These are phyloP conservation scores for Jackrogersella multiformis DNA, from an alignment of 495 filamentous ascomycete genomes.

Conservation along the genomic window DNA sequence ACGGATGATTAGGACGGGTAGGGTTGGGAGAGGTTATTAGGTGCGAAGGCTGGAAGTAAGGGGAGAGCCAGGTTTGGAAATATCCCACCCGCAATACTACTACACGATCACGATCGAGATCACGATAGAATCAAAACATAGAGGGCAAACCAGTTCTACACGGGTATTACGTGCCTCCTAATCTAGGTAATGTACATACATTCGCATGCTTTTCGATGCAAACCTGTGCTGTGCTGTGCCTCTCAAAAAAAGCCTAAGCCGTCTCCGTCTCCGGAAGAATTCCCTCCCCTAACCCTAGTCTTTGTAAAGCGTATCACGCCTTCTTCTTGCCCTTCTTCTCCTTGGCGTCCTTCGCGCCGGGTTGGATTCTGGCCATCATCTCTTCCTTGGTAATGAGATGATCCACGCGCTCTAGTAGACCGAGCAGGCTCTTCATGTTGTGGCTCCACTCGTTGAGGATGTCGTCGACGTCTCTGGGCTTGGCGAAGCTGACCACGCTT, in stretches of 20 bases:
- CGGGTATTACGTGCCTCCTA: constrained; percentile 31
- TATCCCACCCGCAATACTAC: background rate
- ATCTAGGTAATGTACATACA: constrained; percentile 49
- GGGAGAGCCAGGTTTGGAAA: background rate
- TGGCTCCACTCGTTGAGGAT: constrained; percentile 98
- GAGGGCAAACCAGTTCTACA: constrained; percentile 36
- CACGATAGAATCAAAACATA: constrained; percentile 20
- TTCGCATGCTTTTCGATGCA: constrained; percentile 43
- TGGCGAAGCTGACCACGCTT: constrained; percentile 88
- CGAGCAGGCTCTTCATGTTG: constrained; percentile 97
- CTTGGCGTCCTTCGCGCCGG: constrained; percentile 54
- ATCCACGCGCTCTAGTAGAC: constrained; percentile 91
- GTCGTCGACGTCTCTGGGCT: constrained; percentile 94
- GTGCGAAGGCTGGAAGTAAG: constrained; percentile 7
- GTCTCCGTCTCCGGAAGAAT: constrained; percentile 26
- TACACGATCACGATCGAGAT: constrained; percentile 1
- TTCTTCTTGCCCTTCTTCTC: constrained; percentile 50
- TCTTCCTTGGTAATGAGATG: constrained; percentile 99
- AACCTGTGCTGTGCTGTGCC: constrained; percentile 29
- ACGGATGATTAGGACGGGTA: background rate
- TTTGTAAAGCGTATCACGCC: constrained; percentile 39
- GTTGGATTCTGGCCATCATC: constrained; percentile 98
- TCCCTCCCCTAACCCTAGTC: constrained; percentile 14
- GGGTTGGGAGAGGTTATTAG: background rate
- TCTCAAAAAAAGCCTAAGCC: constrained; percentile 26